Base-by-base conservation (phyloP, 257 asterid species). In the Fraxinus americana region DNA sequence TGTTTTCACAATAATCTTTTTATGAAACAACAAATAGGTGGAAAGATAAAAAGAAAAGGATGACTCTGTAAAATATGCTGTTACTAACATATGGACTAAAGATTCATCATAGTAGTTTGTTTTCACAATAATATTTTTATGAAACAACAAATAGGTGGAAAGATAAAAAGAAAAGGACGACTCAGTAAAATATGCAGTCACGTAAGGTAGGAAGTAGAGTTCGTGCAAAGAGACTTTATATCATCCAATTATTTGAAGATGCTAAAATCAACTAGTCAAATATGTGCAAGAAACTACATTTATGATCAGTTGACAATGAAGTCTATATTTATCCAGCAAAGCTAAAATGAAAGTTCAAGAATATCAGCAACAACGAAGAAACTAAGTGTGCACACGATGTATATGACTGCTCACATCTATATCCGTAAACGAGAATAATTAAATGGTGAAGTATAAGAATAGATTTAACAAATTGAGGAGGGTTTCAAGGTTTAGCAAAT, bases 191-290 rank as follows among this genome's bases (percentile, higher is more conserved):
- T 23, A 59, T 59, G 67, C 67, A 21, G 16, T 59, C 32, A n/a
- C 3, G 16, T 21, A 21, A 48, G 59, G 59, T 48, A 59, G 27
- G 66, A 57, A 21, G 29, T 57, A 57, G 27, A 21, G 12, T 19
- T 17, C 11, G 4, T 57, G 66, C 29, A 4, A 16, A 17, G 66
- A 4, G 16, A 59, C 67, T 59, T 63, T 52, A 38, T 35, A 75
- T 67, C 73, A 63, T 65, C 70, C 67, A 70, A 78, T 78, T 71
- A 66, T 41, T 52, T 71, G 38, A 79, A 38, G 71, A 23, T 61
- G 23, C 66, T 65, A 16, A 78, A 38, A 34, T 54, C 72, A 82
- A 78, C 67, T 72, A 63, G 67, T 38, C 70, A 4, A 73, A 41
- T 41, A 69, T 69, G 69, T 39, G 39, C 69, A 32, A 13, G 65